A percentile compares a stretch with the other conserved stretches of the same genome.
These are phyloP conservation scores for Tylopilus felleus DNA, from an alignment of 768 basidiomycete species.

Conservation along the genomic window DNA sequence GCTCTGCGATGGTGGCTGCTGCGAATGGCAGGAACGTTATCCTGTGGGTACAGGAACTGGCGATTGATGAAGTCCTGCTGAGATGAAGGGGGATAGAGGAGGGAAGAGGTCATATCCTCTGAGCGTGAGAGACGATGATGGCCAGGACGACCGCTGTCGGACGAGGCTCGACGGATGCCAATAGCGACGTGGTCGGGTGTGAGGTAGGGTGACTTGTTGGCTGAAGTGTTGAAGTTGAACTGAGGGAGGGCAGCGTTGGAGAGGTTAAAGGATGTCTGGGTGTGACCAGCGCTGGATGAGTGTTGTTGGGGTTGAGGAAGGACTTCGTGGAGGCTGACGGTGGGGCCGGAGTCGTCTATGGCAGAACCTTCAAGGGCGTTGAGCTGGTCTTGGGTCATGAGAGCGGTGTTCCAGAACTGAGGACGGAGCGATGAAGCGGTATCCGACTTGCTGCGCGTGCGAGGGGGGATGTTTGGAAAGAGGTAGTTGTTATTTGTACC, in stretches of 20 bases:
- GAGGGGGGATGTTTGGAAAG: conserved; percentile 37
- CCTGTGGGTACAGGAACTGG: conserved; percentile 43
- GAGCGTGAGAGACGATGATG: conserved; percentile 56
- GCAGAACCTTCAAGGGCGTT: conserved; percentile 35
- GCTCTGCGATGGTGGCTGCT: conserved; percentile 43
- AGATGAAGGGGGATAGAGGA: conserved; percentile 33
- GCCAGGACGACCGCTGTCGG: conserved; percentile 41
- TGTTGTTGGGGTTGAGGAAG: conserved; percentile 29
- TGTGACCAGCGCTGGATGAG: conserved; percentile 20
- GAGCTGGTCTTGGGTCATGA: conserved; percentile 37
- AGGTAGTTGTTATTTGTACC: conserved; percentile 38
- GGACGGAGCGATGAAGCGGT: conserved; percentile 48
- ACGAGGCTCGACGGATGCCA: conserved; percentile 48
- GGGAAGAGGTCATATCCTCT: conserved; percentile 50
- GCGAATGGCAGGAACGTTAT: conserved; percentile 35
- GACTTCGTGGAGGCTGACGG: conserved; percentile 31
- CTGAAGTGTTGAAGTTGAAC: conserved; percentile 34
- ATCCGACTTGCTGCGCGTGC: conserved; percentile 60
- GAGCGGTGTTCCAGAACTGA: conserved; percentile 47
- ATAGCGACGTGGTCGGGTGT: conserved; percentile 30
- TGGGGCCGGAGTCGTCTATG: conserved; percentile 35
- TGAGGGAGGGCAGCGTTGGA: conserved; percentile 25
- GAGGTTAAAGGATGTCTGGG: conserved; percentile 30
- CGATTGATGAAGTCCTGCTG: conserved; percentile 43
- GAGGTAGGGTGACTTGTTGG: conserved; percentile 40